Conservation (phyloP, 306 rosid species). For the Prunus mira region DNA sequence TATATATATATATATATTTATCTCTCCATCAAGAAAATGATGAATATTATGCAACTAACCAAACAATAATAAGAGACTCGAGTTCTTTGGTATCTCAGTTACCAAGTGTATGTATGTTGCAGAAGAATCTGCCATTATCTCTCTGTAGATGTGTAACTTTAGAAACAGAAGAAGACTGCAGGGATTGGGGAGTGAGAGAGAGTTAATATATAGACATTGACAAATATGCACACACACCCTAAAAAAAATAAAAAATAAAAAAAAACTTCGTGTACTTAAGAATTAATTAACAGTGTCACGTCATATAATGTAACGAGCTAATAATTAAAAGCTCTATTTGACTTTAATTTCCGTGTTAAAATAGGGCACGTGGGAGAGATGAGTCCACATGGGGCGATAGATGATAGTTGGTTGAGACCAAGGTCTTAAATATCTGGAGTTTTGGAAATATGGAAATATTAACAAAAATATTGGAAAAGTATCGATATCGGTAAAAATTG, state of each 20-base stretch:
- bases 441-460: no score
- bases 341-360: neutral
- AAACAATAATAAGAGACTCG: neutral
- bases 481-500: no score
- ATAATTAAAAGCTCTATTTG: neutral
- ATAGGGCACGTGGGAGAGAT: neutral
- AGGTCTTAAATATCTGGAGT: no score
- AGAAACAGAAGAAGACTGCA: no score
- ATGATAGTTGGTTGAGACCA: neutral
- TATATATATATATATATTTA: neutral
- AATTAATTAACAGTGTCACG: neutral
- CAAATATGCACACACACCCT: neutral
- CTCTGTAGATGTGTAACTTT: neutral
- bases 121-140: neutral
- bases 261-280: no score
- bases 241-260: no score
- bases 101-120: neutral
- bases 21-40: neutral
- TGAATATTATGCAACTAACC: no score
- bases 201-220: neutral
- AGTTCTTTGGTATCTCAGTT: neutral
- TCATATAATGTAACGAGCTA: neutral
- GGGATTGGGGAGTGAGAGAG: no score
- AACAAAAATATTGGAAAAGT: no score
- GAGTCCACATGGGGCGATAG: neutral